Conservation (phyloP, 192 early-diverging fungal genomes). For the Linnemannia elongata region DNA sequence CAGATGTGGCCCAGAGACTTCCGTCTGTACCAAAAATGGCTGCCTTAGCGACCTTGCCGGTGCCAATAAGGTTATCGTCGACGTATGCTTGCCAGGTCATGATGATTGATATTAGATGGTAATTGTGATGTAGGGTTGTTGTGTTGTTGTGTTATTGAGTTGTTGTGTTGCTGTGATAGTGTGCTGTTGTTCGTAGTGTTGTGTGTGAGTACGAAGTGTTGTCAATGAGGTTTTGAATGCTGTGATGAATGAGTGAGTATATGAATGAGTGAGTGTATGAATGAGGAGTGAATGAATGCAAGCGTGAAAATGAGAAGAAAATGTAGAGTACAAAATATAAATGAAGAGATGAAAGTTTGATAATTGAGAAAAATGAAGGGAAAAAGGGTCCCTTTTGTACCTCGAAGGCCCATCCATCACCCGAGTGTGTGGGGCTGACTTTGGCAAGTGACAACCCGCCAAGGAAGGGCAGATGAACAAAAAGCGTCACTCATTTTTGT, state of each 20-base stretch:
- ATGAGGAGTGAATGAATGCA: conserved; percentile 7
- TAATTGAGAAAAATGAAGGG: not conserved
- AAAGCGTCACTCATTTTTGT: not conserved
- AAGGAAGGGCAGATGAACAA: not conserved
- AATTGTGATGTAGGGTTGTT: not conserved
- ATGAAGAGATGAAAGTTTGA: not conserved
- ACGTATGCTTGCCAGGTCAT: conserved; percentile 88
- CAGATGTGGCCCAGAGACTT: conserved; percentile 83
- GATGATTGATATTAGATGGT: conserved; percentile 19
- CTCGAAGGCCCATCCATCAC: too few species aligned
- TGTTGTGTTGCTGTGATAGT: not conserved
- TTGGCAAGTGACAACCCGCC: too few species aligned
- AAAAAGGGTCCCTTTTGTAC: not conserved
- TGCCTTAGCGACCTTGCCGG: conserved; percentile 77
- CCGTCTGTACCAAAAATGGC: conserved; percentile 90
- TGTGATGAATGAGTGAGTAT: not conserved
- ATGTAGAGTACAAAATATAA: not conserved
- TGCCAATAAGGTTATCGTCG: conserved; percentile 82
- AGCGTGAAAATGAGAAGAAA: not conserved
- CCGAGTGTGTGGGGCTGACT: too few species aligned
- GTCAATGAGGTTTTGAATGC: not conserved
- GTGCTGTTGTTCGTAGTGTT: not conserved
- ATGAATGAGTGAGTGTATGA: not conserved
- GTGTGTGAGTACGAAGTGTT: not conserved
- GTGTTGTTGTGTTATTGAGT: not conserved